Conservation (phyloP, 768 basidiomycete genomes). For the Cystobasidium tubakii region DNA sequence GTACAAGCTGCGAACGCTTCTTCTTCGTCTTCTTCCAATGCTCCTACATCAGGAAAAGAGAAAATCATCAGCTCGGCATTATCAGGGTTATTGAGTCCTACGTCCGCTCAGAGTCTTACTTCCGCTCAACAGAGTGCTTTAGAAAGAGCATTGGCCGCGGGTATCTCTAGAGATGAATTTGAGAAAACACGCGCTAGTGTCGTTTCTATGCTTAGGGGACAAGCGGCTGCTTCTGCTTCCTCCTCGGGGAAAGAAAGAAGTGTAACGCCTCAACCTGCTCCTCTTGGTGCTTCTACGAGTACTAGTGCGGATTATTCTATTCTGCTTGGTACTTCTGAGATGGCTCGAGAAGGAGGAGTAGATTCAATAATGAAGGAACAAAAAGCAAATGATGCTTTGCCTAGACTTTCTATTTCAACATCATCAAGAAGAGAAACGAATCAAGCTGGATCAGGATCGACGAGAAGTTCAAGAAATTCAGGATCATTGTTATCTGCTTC, state of each 20-base stretch:
- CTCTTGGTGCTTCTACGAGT: background rate
- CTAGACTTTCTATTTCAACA: constrained; percentile 13
- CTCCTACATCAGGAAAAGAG: background rate
- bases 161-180: constrained; percentile 34
- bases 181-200: constrained; percentile 22
- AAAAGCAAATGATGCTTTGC: too few species aligned
- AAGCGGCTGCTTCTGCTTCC: background rate
- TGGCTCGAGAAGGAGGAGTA: background rate
- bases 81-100: constrained; percentile 9
- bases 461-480: background rate
- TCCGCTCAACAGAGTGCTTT: constrained; percentile 9
- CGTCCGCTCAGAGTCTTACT: background rate
- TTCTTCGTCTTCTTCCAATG: background rate
- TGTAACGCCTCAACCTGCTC: background rate
- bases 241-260: background rate
- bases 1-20: constrained; percentile 1
- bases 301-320: background rate
- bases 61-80: background rate
- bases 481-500: background rate
- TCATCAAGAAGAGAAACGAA: background rate
- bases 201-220: constrained; percentile 18
- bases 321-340: background rate
- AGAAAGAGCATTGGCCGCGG: constrained; percentile 20
- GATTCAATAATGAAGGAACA: background rate
- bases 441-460: background rate